A percentile compares a stretch with the other conserved stretches of the same genome.
Conservation (phyloP, 345 rosid species). For the Diplotaxis tenuifolia region DNA sequence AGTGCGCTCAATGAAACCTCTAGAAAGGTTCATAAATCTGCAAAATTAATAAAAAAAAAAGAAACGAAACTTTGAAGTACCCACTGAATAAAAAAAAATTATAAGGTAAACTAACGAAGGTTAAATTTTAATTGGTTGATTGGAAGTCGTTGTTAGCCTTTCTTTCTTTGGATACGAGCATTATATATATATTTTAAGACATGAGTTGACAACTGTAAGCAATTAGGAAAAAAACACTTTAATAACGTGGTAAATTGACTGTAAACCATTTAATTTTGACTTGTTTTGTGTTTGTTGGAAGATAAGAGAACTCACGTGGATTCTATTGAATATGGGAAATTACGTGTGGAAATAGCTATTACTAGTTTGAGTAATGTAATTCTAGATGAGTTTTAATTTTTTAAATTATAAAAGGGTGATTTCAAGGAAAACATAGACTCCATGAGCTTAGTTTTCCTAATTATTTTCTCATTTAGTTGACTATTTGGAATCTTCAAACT, state of each 20-base stretch:
- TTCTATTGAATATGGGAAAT: constrained; percentile 16
- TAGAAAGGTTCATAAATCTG: not conserved
- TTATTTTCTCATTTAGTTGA: not conserved
- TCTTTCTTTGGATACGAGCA: constrained; percentile 30
- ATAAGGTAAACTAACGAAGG: not conserved
- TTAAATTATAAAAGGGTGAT: not conserved
- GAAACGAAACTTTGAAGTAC: not conserved
- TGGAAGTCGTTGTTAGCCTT: constrained; percentile 22
- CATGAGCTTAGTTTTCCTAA: not conserved
- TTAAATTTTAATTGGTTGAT: constrained; percentile 31
- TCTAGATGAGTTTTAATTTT: constrained; percentile 12
- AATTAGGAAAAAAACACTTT: not conserved
- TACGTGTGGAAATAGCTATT: constrained; percentile 38
- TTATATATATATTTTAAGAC: constrained; percentile 7
- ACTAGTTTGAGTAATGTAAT: constrained; percentile 36
- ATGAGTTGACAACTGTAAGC: constrained; percentile 35
- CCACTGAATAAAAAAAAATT: not conserved
- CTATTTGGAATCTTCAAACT: not conserved
- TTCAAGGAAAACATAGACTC: not conserved
- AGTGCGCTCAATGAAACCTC: constrained; percentile 42
- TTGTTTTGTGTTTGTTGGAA: constrained; percentile 11
- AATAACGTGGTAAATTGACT: not conserved
- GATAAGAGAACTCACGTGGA: constrained; percentile 15
- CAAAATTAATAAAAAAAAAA: not conserved
- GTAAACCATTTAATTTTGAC: constrained; percentile 16